phyloP scores from a whole-genome alignment of 129 eudicot genomes.

The Gnaphalium uliginosum region DNA sequence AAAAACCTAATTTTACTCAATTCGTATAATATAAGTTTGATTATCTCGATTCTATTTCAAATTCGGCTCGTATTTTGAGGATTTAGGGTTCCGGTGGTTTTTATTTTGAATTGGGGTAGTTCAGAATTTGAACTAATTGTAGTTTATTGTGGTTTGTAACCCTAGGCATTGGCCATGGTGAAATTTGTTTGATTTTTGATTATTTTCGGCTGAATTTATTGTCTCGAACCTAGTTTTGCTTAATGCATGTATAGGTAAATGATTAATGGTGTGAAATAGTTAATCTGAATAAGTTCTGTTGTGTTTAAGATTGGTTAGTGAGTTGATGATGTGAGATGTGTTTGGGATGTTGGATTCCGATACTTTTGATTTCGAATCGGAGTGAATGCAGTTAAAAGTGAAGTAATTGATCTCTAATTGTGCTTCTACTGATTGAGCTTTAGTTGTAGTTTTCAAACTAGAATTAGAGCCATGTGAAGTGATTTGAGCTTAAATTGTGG shows the following conservation, averaged over 20 bases:
- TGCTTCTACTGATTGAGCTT: not conserved
- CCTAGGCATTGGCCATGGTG: not conserved
- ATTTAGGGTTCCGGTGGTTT: not conserved
- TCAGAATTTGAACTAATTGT: constrained; percentile 2
- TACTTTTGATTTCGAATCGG: not conserved
- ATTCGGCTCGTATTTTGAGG: not conserved
- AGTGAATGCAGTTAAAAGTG: not conserved
- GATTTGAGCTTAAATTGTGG: not conserved
- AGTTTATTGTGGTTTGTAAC: not conserved
- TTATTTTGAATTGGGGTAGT: constrained; percentile 6
- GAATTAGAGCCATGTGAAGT: not conserved
- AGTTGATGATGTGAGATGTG: not conserved
- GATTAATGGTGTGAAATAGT: not conserved
- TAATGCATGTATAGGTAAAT: not conserved
- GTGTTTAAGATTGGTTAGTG: not conserved
- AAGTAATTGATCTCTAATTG: not conserved
- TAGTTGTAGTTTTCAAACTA: constrained; percentile 8
- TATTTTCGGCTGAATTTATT: not conserved
- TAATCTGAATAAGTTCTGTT: not conserved
- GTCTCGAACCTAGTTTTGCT: not conserved
- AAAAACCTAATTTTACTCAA: constrained; percentile 18
- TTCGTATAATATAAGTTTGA: not conserved
- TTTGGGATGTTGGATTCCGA: not conserved
- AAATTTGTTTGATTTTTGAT: not conserved
- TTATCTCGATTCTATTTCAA: not conserved